Evolutionary conservation across 768 basidiomycete genomes (phyloP).

Genomic region (Russula foetens): DNA sequence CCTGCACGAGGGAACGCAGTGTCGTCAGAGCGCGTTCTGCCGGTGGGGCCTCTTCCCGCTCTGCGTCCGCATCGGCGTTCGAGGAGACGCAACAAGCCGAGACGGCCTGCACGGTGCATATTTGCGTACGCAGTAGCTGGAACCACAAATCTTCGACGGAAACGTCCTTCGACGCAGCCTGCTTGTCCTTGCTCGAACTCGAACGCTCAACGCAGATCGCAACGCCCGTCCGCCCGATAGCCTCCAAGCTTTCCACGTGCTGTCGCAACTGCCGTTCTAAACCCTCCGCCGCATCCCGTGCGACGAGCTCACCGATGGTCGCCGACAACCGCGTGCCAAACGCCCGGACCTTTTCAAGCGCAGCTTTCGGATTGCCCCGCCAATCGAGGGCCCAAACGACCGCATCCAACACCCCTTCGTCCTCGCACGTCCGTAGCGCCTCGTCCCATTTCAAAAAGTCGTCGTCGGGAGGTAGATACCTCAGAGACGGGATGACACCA

Average conservation of each 20-base stretch:
- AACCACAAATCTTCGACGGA: conserved; percentile 86
- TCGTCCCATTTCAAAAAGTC: conserved; percentile 48
- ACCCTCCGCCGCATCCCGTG: background rate
- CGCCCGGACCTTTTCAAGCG: conserved; percentile 56
- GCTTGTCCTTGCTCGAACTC: no score
- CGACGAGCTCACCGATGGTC: conserved; percentile 34
- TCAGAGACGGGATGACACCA: conserved; percentile 53
- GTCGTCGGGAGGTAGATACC: conserved; percentile 40
- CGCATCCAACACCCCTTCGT: conserved; percentile 57
- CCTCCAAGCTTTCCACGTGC: conserved; percentile 42
- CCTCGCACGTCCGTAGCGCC: conserved; percentile 58
- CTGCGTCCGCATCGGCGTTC: conserved; percentile 15
- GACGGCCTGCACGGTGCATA: conserved; percentile 67
- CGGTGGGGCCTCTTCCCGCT: background rate
- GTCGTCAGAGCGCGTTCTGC: conserved; percentile 33
- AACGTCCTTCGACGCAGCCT: conserved; percentile 28
- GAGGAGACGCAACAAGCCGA: conserved; percentile 34
- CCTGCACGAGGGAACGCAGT: conserved; percentile 71
- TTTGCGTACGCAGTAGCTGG: conserved; percentile 71
- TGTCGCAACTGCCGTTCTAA: conserved; percentile 25
- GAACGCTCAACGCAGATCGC: conserved; percentile 67
- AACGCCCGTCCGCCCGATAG: conserved; percentile 53
- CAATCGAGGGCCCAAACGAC: conserved; percentile 74
- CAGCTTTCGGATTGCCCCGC: conserved; percentile 51
- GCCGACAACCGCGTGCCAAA: conserved; percentile 48